A percentile compares a stretch with the other conserved stretches of the same genome.
Conservation (phyloP, 139 green algal genomes). For the Chlamydomonas incerta region DNA sequence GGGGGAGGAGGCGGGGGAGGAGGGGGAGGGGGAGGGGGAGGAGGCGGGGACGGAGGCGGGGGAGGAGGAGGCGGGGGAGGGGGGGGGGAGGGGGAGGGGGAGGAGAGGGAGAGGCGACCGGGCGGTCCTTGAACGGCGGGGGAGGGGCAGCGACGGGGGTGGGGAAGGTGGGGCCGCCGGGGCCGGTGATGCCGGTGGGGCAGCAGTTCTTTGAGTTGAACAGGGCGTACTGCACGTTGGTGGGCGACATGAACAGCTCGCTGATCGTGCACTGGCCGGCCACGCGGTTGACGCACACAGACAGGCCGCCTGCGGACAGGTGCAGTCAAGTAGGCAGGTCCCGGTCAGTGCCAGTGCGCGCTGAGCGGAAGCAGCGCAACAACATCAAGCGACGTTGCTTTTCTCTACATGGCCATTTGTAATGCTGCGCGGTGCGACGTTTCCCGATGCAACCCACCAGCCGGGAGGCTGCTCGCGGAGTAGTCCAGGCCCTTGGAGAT, state of each 20-base stretch:
- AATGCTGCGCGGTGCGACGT: no score
- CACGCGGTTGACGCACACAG: neutral
- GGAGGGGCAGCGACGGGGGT: neutral
- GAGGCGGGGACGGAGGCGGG: neutral
- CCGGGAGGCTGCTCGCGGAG: no score
- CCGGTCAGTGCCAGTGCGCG: no score
- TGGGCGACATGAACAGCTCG: neutral
- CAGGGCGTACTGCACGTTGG: slow-evolving; percentile 7
- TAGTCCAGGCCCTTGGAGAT: neutral
- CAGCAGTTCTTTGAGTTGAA: slow-evolving; percentile 36
- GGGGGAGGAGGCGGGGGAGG: neutral
- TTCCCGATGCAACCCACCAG: no score
- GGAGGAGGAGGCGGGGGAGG: no score
- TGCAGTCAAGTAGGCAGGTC: no score
- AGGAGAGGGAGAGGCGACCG: no score
- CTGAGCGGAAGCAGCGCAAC: no score
- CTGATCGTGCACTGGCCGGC: neutral
- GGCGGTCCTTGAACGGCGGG: no score
- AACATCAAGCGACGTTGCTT: no score
- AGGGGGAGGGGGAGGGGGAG: neutral
- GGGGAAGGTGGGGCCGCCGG: neutral
- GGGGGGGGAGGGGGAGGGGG: no score
- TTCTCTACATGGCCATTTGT: no score
- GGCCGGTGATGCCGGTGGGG: neutral
- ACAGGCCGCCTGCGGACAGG: slow-evolving; percentile 1